These are phyloP conservation scores for Posidonia oceanica DNA, from an alignment of 116 monocot species.

Conservation along the genomic window DNA sequence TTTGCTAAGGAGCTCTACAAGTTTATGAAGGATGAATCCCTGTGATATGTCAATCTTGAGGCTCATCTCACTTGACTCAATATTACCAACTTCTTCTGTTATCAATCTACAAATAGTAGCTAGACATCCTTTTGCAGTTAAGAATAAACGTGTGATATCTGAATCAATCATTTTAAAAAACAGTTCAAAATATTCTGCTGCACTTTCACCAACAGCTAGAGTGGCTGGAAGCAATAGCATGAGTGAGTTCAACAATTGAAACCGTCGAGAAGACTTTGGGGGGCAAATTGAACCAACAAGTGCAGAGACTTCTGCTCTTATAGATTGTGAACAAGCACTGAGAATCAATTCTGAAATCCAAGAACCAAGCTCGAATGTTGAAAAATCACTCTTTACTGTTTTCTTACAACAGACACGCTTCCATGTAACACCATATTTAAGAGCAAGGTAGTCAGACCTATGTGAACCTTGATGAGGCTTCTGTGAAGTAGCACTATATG, in stretches of 20 bases:
- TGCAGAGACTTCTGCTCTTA: conserved; percentile 81
- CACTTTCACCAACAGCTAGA: conserved; percentile 82
- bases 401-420: conserved; percentile 57
- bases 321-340: conserved; percentile 97
- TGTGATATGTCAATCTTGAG: conserved; percentile 95
- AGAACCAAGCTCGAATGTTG: conserved; percentile 78
- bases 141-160: conserved; percentile 64
- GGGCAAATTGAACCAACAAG: conserved; percentile 76
- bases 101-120: conserved; percentile 60
- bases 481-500: conserved; percentile 43
- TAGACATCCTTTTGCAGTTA: conserved; percentile 81
- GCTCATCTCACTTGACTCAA: conserved; percentile 85
- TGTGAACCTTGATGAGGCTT: conserved; percentile 50
- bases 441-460: conserved; percentile 63
- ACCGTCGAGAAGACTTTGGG: conserved; percentile 50
- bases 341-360: conserved; percentile 95
- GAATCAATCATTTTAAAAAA: conserved; percentile 77
- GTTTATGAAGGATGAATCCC: conserved; percentile 94
- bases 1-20: conserved; percentile 88
- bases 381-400: conserved; percentile 58
- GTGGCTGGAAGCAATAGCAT: conserved; percentile 66
- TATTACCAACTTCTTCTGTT: conserved; percentile 60
- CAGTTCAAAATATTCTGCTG: conserved; percentile 95
- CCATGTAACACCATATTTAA: conserved; percentile 94
- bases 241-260: conserved; percentile 81